phyloP scores from a whole-genome alignment of 2,329 filamentous ascomycete species.

The Ceratocystis eucalypticola region DNA sequence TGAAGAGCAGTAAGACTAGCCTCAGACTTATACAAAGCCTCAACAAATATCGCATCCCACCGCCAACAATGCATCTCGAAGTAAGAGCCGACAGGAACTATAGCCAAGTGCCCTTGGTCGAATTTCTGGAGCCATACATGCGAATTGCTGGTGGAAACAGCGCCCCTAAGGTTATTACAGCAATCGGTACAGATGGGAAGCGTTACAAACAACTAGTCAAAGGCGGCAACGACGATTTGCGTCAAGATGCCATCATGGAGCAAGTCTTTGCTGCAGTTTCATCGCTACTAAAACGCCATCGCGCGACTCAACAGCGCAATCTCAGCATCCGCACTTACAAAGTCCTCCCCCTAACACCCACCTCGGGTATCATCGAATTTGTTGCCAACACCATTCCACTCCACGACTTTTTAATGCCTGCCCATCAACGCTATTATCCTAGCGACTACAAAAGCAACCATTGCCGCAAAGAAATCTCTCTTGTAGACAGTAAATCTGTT shows the following conservation, averaged over 20 bases:
- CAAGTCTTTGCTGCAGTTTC: constrained; percentile 97
- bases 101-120: constrained; percentile 57
- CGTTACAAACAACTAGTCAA: constrained; percentile 87
- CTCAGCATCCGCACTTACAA: constrained; percentile 94
- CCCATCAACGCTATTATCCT: constrained; percentile 76
- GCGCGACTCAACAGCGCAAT: constrained; percentile 73
- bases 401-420: constrained; percentile 82
- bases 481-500: constrained; percentile 39
- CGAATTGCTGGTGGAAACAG: constrained; percentile 81
- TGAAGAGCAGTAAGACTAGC: constrained; percentile 52
- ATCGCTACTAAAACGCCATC: constrained; percentile 72
- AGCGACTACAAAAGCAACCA: constrained; percentile 62
- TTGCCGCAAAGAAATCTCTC: constrained; percentile 67
- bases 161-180: constrained; percentile 84
- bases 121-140: constrained; percentile 59
- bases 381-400: constrained; percentile 86
- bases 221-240: constrained; percentile 86
- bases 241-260: constrained; percentile 98
- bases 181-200: constrained; percentile 60
- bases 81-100: constrained; percentile 65
- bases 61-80: constrained; percentile 76
- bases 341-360: constrained; percentile 74
- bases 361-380: constrained; percentile 90
- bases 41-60: constrained; percentile 57
- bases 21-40: constrained; percentile 49